These are phyloP conservation scores for Coemansia sp. DNA, from an alignment of 192 early-diverging fungal species.

Conservation along the genomic window DNA sequence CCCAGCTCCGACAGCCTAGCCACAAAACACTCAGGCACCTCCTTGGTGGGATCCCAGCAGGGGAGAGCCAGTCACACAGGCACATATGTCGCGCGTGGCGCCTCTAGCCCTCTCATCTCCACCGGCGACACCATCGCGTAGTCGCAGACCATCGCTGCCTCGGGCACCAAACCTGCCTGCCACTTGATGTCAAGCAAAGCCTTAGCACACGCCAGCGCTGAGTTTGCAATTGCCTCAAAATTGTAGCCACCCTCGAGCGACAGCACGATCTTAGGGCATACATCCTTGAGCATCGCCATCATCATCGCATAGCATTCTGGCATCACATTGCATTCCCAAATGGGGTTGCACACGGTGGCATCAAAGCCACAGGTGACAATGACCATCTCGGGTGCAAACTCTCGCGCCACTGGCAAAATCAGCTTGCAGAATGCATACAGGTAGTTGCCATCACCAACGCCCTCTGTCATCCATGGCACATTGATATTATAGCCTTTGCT, in stretches of 20 bases:
- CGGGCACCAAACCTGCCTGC: slow-evolving; percentile 28
- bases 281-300: slow-evolving; percentile 74
- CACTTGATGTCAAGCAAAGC: slow-evolving; percentile 66
- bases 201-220: slow-evolving; percentile 72
- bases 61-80: slow-evolving; percentile 13
- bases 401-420: slow-evolving; percentile 78
- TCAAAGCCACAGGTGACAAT: slow-evolving; percentile 91
- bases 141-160: slow-evolving; percentile 19
- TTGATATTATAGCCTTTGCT: slow-evolving; percentile 82
- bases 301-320: slow-evolving; percentile 84
- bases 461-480: slow-evolving; percentile 75
- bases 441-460: slow-evolving; percentile 86
- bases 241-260: slow-evolving; percentile 92
- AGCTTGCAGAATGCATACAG: slow-evolving; percentile 77
- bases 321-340: slow-evolving; percentile 79
- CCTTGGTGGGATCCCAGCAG: slow-evolving; percentile 24
- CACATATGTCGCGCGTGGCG: not conserved
- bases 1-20: slow-evolving; percentile 6
- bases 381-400: slow-evolving; percentile 83
- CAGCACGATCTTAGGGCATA: slow-evolving; percentile 72
- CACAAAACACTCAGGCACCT: slow-evolving; percentile 22
- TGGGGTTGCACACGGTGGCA: slow-evolving; percentile 77
- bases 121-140: slow-evolving; percentile 37
- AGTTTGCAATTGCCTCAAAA: slow-evolving; percentile 71
- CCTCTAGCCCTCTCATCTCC: slow-evolving; percentile 33